Evolutionary conservation across 2,329 filamentous ascomycete genomes (phyloP), one percentile per base, ranked within the genome.

Genomic region (Dendrostoma leiphaemia): DNA sequence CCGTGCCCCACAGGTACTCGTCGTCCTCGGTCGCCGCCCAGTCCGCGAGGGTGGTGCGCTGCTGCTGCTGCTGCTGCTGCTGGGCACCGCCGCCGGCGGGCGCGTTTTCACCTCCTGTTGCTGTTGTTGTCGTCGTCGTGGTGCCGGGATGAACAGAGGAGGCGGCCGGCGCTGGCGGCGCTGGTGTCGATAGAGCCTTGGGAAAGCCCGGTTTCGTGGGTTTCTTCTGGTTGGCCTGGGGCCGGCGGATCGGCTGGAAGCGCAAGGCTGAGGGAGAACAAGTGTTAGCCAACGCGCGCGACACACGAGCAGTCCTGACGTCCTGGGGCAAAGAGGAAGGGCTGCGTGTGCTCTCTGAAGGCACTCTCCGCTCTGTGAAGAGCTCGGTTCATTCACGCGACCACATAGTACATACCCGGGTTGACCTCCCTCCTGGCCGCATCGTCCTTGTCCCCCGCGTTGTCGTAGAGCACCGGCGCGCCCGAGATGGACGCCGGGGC

Each of bases 231-330:
- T 74, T 87, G 63, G 69, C 62, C 64, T 91, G 84, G 23, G 90
- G 89, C 58, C 90, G 83, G 65, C 89, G 89, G 61, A 91, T 91
- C 48, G 91, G 91, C 69, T 95, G 90, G 74, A 96, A 96, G 69
- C 88, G 88, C 59, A 95, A 79, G 65, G 89, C 84, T 69, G 82
- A 78, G 81, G 45, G 23, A 3, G 35, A 9, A 38, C n/a, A n/a
- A n/a, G n/a, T n/a, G n/a, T n/a, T n/a, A n/a, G n/a, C n/a, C n/a
- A n/a, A n/a, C n/a, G n/a, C n/a, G n/a, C n/a, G n/a, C n/a, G n/a
- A n/a, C n/a, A n/a, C n/a, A n/a, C n/a, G n/a, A n/a, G n/a, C n/a
- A n/a, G n/a, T n/a, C n/a, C n/a, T n/a, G n/a, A n/a, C n/a, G n/a
- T n/a, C n/a, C n/a, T n/a, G n/a, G n/a, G n/a, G n/a, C n/a, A n/a